Base-by-base conservation (phyloP, 208 protist genomes). In the Wallacemonas sp. region DNA sequence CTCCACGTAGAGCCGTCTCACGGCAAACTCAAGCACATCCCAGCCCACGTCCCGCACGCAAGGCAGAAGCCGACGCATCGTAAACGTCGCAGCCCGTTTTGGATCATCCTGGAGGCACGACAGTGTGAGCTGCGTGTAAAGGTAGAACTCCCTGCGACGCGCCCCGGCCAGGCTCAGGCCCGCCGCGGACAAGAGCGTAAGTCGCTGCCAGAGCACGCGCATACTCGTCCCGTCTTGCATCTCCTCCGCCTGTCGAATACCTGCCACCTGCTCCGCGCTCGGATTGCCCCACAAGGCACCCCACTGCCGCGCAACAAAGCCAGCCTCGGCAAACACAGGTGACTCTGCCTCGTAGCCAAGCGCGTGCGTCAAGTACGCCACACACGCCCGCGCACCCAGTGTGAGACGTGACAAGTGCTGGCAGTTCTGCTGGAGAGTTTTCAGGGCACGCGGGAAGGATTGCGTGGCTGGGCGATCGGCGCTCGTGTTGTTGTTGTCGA, bases 1-100 rank as follows among this genome's bases (percentile, higher is more conserved):
- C 51, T 88, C 79, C 24, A 88, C 76, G 38, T 86, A 85, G 8
- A 91, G 70, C 1, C 75, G 70, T 12, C 80, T 77, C 38, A 81
- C 64, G 19, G 82, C 61, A 38, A 72, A 70, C 55, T 93, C 80
- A 19, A 90, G 46, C 41, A 74, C 62, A 1, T 66, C 30, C 82
- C 86, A 93, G 15, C 86, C 78, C 9, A 78, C 39, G 3, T 58
- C 68, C 19, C 60, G 66, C 28, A 83, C 67, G 51, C 80, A 86
- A 12, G 86, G 86, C 47, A 92, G 68, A 42, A 93, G 76, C 15
- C 73, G 75, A 34, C 49, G 41, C 11, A 63, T 49, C 26, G 77
- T 79, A 34, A 93, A 68, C n/a, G 46, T 68, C 0, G 73, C 82
- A 2, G 82, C 77, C 11, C 68, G 28, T 12, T 19, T 58, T 11